Conservation (phyloP, 305 asterid species). For the Withania somnifera region DNA sequence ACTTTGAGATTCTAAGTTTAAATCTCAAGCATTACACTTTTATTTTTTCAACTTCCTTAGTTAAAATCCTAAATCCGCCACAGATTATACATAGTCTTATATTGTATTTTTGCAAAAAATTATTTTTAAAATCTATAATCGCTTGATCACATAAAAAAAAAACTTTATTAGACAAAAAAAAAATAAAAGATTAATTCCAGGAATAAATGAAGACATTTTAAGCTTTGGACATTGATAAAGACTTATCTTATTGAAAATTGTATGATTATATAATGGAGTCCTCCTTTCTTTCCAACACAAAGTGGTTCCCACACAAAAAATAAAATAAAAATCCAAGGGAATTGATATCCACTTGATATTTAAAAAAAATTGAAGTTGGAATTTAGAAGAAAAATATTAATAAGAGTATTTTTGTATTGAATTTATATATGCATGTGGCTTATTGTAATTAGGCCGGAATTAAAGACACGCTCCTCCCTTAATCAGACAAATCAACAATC, state of each 20-base stretch:
- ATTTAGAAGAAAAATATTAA: too few species aligned
- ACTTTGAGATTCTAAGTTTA: too few species aligned
- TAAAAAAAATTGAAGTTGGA: too few species aligned
- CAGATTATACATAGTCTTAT: too few species aligned
- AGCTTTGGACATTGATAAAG: constrained; percentile 17
- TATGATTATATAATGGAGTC: background rate
- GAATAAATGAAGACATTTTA: constrained; percentile 3
- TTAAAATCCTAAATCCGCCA: too few species aligned
- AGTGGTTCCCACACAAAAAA: constrained; percentile 30
- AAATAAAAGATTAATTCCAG: background rate
- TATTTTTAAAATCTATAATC: too few species aligned
- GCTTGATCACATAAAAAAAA: too few species aligned
- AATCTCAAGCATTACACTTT: too few species aligned
- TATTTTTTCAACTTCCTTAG: too few species aligned
- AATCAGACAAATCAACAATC: constrained; percentile 3
- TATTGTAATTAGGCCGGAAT: constrained; percentile 15
- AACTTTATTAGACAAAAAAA: too few species aligned
- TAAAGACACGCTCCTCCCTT: constrained; percentile 2
- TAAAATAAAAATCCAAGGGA: background rate
- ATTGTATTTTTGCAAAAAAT: too few species aligned
- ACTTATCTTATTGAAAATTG: constrained; percentile 14
- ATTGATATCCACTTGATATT: background rate
- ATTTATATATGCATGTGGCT: constrained; percentile 12
- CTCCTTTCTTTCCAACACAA: background rate
- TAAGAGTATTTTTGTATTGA: background rate